Evolutionary conservation across 1,284 basidiomycete species (phyloP).

Genomic region (Fistulinella cinereoalba): DNA sequence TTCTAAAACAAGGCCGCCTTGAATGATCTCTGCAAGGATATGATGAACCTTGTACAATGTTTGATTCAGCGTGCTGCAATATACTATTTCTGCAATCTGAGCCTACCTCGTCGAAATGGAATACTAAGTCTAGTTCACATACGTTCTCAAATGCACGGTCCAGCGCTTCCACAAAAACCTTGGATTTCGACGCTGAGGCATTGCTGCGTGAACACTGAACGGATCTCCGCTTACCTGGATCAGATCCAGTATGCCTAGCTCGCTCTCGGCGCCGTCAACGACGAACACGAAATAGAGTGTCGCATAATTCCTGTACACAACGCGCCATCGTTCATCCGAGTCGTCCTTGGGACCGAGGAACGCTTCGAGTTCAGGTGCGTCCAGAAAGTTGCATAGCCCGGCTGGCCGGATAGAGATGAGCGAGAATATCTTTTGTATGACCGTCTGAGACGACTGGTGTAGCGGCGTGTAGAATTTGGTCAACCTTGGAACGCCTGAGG

Average conservation of each 20-base stretch:
- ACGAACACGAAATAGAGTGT: slow-evolving; percentile 98
- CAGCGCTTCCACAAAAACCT: slow-evolving; percentile 96
- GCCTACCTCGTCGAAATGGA: slow-evolving; percentile 94
- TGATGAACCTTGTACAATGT: slow-evolving; percentile 68
- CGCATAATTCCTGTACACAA: slow-evolving; percentile 86
- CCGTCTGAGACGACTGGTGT: slow-evolving; percentile 68
- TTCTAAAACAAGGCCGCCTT: slow-evolving; percentile 97
- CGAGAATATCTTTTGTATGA: slow-evolving; percentile 83
- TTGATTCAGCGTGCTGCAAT: slow-evolving; percentile 4
- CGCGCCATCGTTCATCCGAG: slow-evolving; percentile 60
- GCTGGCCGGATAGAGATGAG: slow-evolving; percentile 75
- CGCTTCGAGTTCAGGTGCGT: slow-evolving; percentile 85
- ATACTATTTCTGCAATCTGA: not conserved
- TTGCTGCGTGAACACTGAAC: not conserved
- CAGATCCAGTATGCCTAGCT: slow-evolving; percentile 92
- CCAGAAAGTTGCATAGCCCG: slow-evolving; percentile 88
- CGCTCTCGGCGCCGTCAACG: slow-evolving; percentile 92
- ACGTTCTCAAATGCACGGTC: slow-evolving; percentile 98
- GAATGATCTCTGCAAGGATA: slow-evolving; percentile 92
- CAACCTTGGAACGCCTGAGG: slow-evolving; percentile 84
- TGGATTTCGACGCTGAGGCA: slow-evolving; percentile 1
- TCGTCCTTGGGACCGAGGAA: slow-evolving; percentile 61
- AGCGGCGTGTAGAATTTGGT: slow-evolving; percentile 95
- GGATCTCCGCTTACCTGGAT: slow-evolving; percentile 73
- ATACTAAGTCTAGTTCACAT: slow-evolving; percentile 97